Evolutionary conservation across 306 rosid species (phyloP).

Genomic region (Inga leiocalycina): DNA sequence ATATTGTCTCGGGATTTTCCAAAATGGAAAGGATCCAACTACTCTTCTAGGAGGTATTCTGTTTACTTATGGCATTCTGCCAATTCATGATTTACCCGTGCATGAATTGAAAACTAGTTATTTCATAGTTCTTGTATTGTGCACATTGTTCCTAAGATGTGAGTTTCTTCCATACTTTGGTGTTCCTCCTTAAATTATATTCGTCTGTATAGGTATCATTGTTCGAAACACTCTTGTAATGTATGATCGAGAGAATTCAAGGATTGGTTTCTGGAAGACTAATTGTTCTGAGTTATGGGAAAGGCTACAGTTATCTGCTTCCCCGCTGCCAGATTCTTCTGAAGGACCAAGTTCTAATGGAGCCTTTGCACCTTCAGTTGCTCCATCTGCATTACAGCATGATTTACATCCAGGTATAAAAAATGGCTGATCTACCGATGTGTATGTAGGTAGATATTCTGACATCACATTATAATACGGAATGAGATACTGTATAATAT

Average conservation of each 20-base stretch:
- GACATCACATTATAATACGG: slow-evolving; percentile 23
- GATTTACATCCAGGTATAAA: slow-evolving; percentile 59
- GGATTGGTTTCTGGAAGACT: slow-evolving; percentile 96
- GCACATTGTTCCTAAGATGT: slow-evolving; percentile 10
- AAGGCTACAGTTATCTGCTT: slow-evolving; percentile 60
- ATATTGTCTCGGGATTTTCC: slow-evolving; percentile 89
- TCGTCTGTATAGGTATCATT: slow-evolving; percentile 63
- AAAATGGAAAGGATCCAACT: slow-evolving; percentile 83
- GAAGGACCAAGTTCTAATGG: slow-evolving; percentile 39
- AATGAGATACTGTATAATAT: background rate
- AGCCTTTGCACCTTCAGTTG: slow-evolving; percentile 49
- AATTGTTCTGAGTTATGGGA: slow-evolving; percentile 96
- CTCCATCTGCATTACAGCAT: slow-evolving; percentile 60
- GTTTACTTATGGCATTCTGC: slow-evolving; percentile 20
- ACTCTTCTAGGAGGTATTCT: slow-evolving; percentile 94
- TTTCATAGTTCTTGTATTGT: slow-evolving; percentile 21
- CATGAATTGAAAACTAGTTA: slow-evolving; percentile 11
- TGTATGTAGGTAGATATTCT: background rate
- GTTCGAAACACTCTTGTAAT: slow-evolving; percentile 92
- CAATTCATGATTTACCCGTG: slow-evolving; percentile 22
- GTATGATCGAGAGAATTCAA: slow-evolving; percentile 81
- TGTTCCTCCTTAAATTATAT: slow-evolving; percentile 8
- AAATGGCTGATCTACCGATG: slow-evolving; percentile 27
- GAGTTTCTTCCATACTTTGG: slow-evolving; percentile 23
- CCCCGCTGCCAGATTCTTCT: slow-evolving; percentile 55